Percentiles rank a stretch among this genome's conserved stretches.
Evolutionary conservation across 108 stramenopile genomes (phyloP).

Genomic region (Ochromonas danica): DNA sequence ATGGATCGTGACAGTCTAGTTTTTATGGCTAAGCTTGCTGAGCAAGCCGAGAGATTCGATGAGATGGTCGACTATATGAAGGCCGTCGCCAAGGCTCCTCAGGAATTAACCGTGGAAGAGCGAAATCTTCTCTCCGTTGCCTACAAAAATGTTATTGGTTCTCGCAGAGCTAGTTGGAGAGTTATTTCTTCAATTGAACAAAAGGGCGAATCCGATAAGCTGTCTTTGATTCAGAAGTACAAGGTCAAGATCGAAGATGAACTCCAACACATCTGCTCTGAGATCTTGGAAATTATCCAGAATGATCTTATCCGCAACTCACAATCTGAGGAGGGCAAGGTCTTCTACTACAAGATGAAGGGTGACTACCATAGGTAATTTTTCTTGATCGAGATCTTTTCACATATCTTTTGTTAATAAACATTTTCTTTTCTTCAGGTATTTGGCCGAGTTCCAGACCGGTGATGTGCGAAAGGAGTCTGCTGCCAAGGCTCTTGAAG

Average conservation of each 20-base stretch:
- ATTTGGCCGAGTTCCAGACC: conserved; percentile 58
- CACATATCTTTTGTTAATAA: not conserved
- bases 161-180: conserved; percentile 98
- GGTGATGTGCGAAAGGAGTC: conserved; percentile 60
- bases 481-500: conserved; percentile 87
- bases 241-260: conserved; percentile 83
- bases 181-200: conserved; percentile 98
- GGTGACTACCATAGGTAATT: conserved; percentile 99
- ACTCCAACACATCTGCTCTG: conserved; percentile 96
- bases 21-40: conserved; percentile 98
- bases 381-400: conserved; percentile 70
- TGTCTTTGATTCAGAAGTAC: conserved; percentile 93
- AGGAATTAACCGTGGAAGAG: conserved; percentile 99
- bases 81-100: conserved; percentile 91
- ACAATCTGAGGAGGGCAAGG: conserved; percentile 96
- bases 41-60: conserved; percentile 86
- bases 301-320: conserved; percentile 95
- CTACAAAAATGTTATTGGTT: conserved; percentile 95
- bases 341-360: conserved; percentile 99
- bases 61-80: conserved; percentile 85
- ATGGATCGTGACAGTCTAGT: conserved; percentile 58
- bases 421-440: not conserved
- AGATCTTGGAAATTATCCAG: conserved; percentile 95
- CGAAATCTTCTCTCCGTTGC: conserved; percentile 96
- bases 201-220: conserved; percentile 93